phyloP scores from a whole-genome alignment of 257 asterid species.

The Hygrophila difformis region DNA sequence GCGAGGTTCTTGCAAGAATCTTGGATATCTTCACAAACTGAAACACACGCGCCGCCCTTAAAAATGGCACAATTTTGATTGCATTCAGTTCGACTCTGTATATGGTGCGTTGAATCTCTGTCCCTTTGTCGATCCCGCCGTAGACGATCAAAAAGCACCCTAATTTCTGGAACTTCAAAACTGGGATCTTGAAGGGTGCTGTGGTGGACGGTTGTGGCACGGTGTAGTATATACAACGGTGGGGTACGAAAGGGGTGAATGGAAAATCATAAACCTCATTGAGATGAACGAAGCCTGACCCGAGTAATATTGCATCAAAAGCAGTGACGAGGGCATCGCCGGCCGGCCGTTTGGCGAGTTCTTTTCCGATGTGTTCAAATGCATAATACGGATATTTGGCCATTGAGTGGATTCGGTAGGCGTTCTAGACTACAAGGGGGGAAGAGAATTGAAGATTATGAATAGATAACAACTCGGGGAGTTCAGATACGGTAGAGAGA shows the following conservation, averaged over 20 bases:
- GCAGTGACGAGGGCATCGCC: conserved; percentile 66
- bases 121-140: conserved; percentile 38
- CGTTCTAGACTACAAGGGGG: no score
- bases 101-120: conserved; percentile 14
- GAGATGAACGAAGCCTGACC: conserved; percentile 63
- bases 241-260: no score
- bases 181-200: conserved; percentile 47
- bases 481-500: no score
- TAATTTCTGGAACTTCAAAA: conserved; percentile 51
- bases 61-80: conserved; percentile 42
- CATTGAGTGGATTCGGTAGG: no score
- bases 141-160: conserved; percentile 55
- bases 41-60: conserved; percentile 81
- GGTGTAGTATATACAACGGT: no score
- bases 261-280: conserved; percentile 45
- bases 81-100: conserved; percentile 42
- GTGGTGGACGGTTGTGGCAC: no score
- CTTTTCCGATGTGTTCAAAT: no score
- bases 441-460: no score
- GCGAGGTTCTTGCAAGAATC: conserved; percentile 33
- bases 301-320: conserved; percentile 67
- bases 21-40: conserved; percentile 51
- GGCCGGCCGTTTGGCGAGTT: no score
- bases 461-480: no score
- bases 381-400: no score